These are phyloP conservation scores for Suillus tomentosus DNA, from an alignment of 768 basidiomycete genomes.

Conservation along the genomic window DNA sequence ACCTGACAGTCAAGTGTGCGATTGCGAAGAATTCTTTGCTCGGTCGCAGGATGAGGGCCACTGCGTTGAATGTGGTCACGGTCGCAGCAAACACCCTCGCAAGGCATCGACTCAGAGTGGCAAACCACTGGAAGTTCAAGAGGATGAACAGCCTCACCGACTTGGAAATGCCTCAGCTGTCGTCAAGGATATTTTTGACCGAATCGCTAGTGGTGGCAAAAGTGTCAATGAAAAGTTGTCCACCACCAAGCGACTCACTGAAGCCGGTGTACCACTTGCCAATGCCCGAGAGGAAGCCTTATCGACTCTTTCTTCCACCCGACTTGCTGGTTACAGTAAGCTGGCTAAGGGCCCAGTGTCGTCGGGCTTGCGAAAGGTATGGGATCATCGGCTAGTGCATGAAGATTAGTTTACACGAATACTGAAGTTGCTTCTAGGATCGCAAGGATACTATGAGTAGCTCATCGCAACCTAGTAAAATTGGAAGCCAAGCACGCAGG, in stretches of 20 bases:
- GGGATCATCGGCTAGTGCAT: background rate
- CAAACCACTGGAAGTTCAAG: background rate
- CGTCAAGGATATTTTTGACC: background rate
- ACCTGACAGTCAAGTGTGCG: background rate
- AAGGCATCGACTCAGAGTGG: background rate
- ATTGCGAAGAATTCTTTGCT: background rate
- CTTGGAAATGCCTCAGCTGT: background rate
- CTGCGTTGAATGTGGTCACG: background rate
- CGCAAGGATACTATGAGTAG: background rate
- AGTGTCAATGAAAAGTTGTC: background rate
- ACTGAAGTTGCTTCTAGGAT: background rate
- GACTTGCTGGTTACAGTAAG: background rate
- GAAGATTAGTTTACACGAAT: too few species aligned
- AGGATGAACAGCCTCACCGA: background rate
- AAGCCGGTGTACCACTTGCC: background rate
- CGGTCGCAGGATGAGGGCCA: background rate
- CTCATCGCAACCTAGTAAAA: too few species aligned
- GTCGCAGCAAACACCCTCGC: background rate
- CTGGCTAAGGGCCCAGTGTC: constrained; percentile 2
- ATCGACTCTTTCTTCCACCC: background rate
- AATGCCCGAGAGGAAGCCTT: background rate
- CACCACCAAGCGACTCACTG: background rate
- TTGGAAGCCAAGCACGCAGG: background rate
- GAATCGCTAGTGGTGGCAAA: background rate
- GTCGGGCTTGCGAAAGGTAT: background rate